These are phyloP conservation scores for Phytopythium delawarense DNA, from an alignment of 352 stramenopile genomes.

Conservation along the genomic window DNA sequence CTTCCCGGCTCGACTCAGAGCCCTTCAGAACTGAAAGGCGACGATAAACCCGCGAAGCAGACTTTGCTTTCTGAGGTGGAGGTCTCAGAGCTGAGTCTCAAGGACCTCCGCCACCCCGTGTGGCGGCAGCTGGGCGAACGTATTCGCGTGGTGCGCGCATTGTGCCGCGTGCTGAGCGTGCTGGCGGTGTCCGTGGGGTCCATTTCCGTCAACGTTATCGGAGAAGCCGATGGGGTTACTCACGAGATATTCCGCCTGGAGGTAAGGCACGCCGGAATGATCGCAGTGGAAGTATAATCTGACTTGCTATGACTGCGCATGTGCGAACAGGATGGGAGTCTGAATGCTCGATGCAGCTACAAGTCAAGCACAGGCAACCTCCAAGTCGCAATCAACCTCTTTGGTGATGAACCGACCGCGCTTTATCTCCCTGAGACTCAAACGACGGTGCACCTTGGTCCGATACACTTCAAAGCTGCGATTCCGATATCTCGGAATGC, in stretches of 20 bases:
- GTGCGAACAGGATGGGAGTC: neutral
- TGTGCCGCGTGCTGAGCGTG: conserved; percentile 32
- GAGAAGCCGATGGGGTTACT: conserved; percentile 6
- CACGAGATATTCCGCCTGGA: conserved; percentile 16
- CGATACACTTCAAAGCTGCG: neutral
- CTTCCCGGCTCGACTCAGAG: neutral
- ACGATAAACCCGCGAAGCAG: neutral
- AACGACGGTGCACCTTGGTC: neutral
- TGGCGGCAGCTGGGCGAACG: neutral
- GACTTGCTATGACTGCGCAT: neutral
- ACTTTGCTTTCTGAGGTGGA: neutral
- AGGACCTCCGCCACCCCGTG: neutral
- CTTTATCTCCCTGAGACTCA: neutral
- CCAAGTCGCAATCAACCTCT: neutral
- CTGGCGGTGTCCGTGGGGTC: conserved; percentile 24
- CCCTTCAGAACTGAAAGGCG: too few relatives aligned
- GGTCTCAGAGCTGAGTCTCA: neutral
- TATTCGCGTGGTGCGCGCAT: conserved; percentile 14
- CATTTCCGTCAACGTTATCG: conserved; percentile 33
- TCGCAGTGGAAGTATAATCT: neutral
- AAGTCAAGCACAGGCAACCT: neutral
- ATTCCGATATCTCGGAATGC: neutral
- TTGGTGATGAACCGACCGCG: neutral
- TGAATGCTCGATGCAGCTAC: neutral
- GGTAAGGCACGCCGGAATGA: conserved; percentile 1